phyloP scores from a whole-genome alignment of 2,329 filamentous ascomycete species.

The Pseudogymnoascus sp. region DNA sequence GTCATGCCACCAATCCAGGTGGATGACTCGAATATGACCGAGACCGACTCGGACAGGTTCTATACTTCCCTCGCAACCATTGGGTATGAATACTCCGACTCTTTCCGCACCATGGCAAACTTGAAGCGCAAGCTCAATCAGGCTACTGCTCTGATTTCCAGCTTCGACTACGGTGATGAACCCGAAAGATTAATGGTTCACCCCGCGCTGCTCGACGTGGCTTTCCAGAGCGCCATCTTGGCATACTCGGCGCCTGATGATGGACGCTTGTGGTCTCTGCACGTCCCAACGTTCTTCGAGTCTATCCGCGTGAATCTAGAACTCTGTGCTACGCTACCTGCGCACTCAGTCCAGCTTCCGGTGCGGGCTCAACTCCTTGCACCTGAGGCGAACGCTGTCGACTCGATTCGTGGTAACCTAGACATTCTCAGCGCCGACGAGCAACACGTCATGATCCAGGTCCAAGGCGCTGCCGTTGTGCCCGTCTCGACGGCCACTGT shows the following conservation, averaged over 20 bases:
- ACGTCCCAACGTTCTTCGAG: slow-evolving; percentile 20
- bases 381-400: slow-evolving; percentile 11
- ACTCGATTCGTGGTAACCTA: slow-evolving; percentile 7
- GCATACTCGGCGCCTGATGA: slow-evolving; percentile 20
- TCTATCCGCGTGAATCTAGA: slow-evolving; percentile 20
- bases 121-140: slow-evolving; percentile 13
- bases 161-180: not conserved
- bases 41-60: not conserved
- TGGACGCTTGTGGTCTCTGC: slow-evolving; percentile 17
- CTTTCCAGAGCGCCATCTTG: slow-evolving; percentile 31
- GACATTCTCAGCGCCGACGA: slow-evolving; percentile 2
- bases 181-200: slow-evolving; percentile 1
- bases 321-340: not conserved
- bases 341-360: slow-evolving; percentile 3
- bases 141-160: slow-evolving; percentile 8
- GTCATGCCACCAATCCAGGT: not conserved
- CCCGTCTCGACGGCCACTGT: slow-evolving; percentile 18
- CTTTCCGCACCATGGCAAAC: slow-evolving; percentile 3
- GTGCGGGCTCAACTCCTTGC: slow-evolving; percentile 8
- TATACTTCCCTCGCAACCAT: not conserved
- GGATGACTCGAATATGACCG: not conserved
- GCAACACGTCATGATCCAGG: slow-evolving; percentile 18
- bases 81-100: not conserved
- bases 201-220: slow-evolving; percentile 10
- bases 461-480: slow-evolving; percentile 18